phyloP scores from a whole-genome alignment of 2,329 filamentous ascomycete genomes.

The Apiospora hydei region DNA sequence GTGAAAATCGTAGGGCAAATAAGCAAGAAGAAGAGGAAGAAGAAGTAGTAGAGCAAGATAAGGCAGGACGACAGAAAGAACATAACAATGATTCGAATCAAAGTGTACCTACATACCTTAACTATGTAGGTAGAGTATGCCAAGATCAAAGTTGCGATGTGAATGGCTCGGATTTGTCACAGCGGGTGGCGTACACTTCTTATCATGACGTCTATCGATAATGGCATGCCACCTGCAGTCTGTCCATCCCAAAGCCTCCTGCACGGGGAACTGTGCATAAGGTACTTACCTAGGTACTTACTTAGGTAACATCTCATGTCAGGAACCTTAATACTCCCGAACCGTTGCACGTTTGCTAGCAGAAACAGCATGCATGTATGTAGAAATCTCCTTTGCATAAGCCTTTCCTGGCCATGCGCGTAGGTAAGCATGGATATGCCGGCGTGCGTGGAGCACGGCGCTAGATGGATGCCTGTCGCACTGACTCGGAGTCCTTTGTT shows the following conservation, averaged over 20 bases:
- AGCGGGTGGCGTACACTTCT: slow-evolving; percentile 15
- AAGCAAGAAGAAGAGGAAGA: not conserved
- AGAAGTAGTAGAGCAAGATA: not conserved
- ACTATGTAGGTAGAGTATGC: not conserved
- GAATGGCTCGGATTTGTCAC: slow-evolving; percentile 3
- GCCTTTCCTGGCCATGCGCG: not conserved
- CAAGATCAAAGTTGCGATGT: not conserved
- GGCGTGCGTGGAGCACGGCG: not conserved
- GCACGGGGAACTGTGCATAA: no score
- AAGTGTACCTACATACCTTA: not conserved
- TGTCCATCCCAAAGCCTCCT: not conserved
- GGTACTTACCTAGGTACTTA: no score
- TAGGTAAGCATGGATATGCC: not conserved
- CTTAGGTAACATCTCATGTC: not conserved
- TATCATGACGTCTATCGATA: slow-evolving; percentile 16
- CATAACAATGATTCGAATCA: not conserved
- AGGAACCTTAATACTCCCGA: slow-evolving; percentile 14
- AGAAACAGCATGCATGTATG: not conserved
- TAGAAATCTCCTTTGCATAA: not conserved
- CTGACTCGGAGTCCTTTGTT: not conserved
- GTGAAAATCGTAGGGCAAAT: no score
- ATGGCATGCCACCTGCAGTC: not conserved
- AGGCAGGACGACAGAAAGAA: not conserved
- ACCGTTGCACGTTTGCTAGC: not conserved
- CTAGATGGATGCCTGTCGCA: not conserved